Evolutionary conservation across 257 asterid species (phyloP).

Genomic region (Echium plantagineum): DNA sequence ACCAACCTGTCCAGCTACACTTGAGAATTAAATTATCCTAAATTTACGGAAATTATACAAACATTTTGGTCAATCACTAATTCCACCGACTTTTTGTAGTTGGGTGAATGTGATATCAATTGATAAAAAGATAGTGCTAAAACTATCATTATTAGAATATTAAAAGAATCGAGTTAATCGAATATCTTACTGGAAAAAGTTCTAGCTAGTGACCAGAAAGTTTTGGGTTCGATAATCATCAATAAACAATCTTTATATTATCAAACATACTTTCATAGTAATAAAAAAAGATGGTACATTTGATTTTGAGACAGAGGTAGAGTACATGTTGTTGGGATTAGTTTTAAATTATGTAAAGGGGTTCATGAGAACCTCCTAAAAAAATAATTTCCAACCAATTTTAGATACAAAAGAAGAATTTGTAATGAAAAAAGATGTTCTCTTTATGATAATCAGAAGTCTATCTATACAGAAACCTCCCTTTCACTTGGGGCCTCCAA

Average conservation of each 20-base stretch:
- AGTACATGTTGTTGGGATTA: constrained; percentile 12
- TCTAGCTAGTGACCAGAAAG: no score
- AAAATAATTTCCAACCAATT: constrained; percentile 1
- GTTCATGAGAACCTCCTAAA: constrained; percentile 20
- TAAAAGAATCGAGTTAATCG: no score
- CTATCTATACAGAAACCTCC: constrained; percentile 75
- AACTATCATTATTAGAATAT: no score
- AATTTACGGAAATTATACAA: constrained; percentile 25
- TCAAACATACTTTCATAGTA: constrained; percentile 22
- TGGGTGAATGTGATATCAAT: constrained; percentile 27
- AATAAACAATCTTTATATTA: no score
- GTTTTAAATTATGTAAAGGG: constrained; percentile 10
- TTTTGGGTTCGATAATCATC: no score
- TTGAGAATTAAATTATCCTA: constrained; percentile 25
- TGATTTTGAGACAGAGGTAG: constrained; percentile 12
- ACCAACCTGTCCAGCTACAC: not conserved
- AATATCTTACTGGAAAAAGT: no score
- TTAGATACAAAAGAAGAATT: constrained; percentile 1
- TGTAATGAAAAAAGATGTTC: not conserved
- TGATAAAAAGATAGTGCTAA: no score
- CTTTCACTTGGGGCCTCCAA: constrained; percentile 64
- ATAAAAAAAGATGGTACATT: constrained; percentile 28
- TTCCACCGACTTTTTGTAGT: constrained; percentile 16
- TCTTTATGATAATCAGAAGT: not conserved
- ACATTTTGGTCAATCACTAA: constrained; percentile 13